A percentile compares a stretch with the other conserved stretches of the same genome.
These are phyloP conservation scores for Akanthomyces muscarius DNA, from an alignment of 2,329 filamentous ascomycete genomes.

Conservation along the genomic window DNA sequence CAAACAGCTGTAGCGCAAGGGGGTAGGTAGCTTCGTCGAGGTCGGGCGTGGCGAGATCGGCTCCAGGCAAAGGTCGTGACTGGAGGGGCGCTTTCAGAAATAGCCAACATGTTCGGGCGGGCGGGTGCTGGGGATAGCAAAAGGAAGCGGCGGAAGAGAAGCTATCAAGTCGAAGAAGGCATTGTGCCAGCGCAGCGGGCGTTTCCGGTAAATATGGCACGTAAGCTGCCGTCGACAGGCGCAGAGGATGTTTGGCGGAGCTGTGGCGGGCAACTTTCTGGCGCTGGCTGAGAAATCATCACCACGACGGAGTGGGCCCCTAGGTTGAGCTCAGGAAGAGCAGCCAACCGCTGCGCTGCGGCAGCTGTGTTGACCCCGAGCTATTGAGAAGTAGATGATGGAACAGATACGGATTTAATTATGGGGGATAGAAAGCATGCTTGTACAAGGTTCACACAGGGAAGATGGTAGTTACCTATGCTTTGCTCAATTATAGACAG, in stretches of 20 bases:
- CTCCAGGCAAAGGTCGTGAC: slow-evolving; percentile 34
- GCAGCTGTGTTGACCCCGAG: background rate
- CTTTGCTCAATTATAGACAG: background rate
- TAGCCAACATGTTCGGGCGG: slow-evolving; percentile 39
- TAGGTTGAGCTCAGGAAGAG: background rate
- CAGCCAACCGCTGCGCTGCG: background rate
- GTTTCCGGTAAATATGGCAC: background rate
- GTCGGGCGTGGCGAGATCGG: slow-evolving; percentile 29
- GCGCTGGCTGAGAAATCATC: slow-evolving; percentile 15
- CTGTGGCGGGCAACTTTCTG: background rate
- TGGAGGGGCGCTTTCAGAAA: slow-evolving; percentile 32
- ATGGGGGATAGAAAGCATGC: too few relatives aligned
- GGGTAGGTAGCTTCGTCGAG: slow-evolving; percentile 21
- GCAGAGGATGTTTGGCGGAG: slow-evolving; percentile 8
- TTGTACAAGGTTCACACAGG: too few relatives aligned
- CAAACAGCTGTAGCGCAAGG: background rate
- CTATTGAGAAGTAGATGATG: too few relatives aligned
- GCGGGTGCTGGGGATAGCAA: background rate
- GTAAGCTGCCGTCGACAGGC: background rate
- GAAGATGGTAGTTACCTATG: background rate
- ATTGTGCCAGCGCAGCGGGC: background rate
- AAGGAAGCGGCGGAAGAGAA: background rate
- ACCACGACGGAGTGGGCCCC: slow-evolving; percentile 9
- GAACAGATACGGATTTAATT: too few relatives aligned
- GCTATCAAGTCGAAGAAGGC: background rate